Evolutionary conservation across 2,329 filamentous ascomycete species (phyloP), one percentile per base, ranked within the genome.

Genomic region (Neonectria hederae): DNA sequence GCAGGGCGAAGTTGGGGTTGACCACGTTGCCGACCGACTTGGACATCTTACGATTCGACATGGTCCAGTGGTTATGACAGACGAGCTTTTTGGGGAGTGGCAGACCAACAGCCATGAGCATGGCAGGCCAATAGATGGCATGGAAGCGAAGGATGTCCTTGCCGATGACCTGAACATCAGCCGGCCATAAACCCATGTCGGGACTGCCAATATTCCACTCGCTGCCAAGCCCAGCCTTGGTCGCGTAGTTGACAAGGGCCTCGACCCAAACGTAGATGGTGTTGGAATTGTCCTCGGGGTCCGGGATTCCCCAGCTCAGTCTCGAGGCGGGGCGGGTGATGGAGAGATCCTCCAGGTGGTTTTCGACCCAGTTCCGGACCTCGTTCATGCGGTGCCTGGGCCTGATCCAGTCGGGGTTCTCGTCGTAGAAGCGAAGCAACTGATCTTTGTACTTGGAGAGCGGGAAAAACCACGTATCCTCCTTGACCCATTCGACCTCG

Each of bases 251-350:
- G 73, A 98, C 86, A 30, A 99, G 86, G 1, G 96, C 96, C 79
- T 99, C 97, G 0, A 99, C 86, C 96, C 96, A 99, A 32, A 99
- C 97, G 75, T 99, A 99, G 62, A 99, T 95, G 3, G 94, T 98
- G 79, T 98, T 96, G 19, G 83, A 87, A 0, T 87, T 82, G 73
- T 99, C 96, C 57, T 90, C 90, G 0, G 96, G 96, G 26, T 97
- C 96, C 7, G 85, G 89, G 61, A 99, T 92, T 4, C 96, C 96
- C 96, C 96, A 99, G 24, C 83, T 86, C 43, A 98, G 80, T 52
- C 96, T 87, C 59, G 90, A 88, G 4, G 86, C 83, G 0, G 96
- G 96, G 28, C 97, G 86, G 2, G 95, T 98, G 54, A 97, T 88
- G 4, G 94, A 97, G 14, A 99, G 84, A 76, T 99, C 96, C 72